phyloP scores from a whole-genome alignment of 805 yeast genomes.

The Starmerella lactis-condensi region DNA sequence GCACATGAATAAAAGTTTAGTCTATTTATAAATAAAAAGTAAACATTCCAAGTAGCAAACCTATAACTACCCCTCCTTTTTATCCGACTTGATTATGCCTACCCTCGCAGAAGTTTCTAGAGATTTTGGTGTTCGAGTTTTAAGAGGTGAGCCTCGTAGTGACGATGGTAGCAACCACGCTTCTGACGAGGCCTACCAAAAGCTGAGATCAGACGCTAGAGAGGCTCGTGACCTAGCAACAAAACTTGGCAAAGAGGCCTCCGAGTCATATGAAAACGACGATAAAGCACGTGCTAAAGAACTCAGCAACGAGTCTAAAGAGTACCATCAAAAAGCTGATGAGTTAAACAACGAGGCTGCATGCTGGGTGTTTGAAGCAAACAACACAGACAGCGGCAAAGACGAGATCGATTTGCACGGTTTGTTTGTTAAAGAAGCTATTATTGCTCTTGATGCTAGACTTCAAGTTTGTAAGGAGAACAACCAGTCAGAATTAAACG shows the following conservation, averaged over 20 bases:
- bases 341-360: constrained; percentile 65
- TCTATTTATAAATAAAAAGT: too few relatives aligned
- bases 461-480: constrained; percentile 30
- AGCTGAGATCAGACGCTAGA: too few relatives aligned
- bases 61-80: too few relatives aligned
- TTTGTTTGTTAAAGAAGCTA: constrained; percentile 72
- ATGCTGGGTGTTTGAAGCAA: constrained; percentile 40
- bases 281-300: constrained; percentile 56
- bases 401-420: constrained; percentile 93
- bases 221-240: too few relatives aligned
- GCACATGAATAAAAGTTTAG: too few relatives aligned
- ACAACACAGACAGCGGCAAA: constrained; percentile 66
- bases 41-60: too few relatives aligned
- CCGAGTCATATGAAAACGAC: constrained; percentile 57
- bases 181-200: too few relatives aligned
- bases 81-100: too few relatives aligned
- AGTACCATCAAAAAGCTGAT: constrained; percentile 43
- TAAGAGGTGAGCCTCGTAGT: too few relatives aligned
- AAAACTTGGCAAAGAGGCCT: constrained; percentile 41
- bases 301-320: constrained; percentile 50
- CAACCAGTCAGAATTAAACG: constrained; percentile 25
- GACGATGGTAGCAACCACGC: too few relatives aligned
- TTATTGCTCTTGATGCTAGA: constrained; percentile 53
- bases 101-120: too few relatives aligned
- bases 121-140: too few relatives aligned